Evolutionary conservation across 139 green algal genomes (phyloP).

Genomic region (Yamagishiella unicocca): DNA sequence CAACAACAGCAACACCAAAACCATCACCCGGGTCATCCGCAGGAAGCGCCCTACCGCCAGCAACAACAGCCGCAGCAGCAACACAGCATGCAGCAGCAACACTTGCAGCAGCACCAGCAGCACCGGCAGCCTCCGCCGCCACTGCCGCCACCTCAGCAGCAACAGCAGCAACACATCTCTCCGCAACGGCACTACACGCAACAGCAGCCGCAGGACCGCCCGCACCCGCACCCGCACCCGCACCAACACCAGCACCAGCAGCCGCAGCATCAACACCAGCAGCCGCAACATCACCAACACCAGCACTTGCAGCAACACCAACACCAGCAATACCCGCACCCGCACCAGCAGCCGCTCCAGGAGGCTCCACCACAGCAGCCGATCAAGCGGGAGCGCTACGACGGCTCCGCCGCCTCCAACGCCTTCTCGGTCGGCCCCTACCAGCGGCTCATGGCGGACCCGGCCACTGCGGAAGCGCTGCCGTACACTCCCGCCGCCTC

Average conservation of each 20-base stretch:
- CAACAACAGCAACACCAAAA: not conserved
- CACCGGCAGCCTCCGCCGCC: not conserved
- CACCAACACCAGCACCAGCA: not conserved
- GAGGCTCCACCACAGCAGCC: not conserved
- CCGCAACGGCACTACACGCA: not conserved
- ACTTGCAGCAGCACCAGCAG: not conserved
- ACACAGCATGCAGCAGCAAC: not conserved
- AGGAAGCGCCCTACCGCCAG: not conserved
- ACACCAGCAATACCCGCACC: not conserved
- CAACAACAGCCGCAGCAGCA: not conserved
- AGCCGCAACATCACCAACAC: not conserved
- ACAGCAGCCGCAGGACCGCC: not conserved
- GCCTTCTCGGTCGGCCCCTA: not conserved
- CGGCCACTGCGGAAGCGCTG: too few species aligned
- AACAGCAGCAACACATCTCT: not conserved
- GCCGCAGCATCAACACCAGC: not conserved
- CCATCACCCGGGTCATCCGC: not conserved
- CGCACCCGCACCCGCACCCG: not conserved
- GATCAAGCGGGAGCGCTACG: slow-evolving; percentile 2
- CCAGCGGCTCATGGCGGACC: not conserved
- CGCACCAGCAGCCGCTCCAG: not conserved
- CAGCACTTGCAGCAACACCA: not conserved
- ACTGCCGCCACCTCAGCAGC: not conserved
- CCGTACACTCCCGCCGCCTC: too few species aligned
- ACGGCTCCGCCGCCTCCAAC: not conserved